Conservation (phyloP, 2,329 filamentous ascomycete genomes). For the Aspergillus arachidicola region DNA sequence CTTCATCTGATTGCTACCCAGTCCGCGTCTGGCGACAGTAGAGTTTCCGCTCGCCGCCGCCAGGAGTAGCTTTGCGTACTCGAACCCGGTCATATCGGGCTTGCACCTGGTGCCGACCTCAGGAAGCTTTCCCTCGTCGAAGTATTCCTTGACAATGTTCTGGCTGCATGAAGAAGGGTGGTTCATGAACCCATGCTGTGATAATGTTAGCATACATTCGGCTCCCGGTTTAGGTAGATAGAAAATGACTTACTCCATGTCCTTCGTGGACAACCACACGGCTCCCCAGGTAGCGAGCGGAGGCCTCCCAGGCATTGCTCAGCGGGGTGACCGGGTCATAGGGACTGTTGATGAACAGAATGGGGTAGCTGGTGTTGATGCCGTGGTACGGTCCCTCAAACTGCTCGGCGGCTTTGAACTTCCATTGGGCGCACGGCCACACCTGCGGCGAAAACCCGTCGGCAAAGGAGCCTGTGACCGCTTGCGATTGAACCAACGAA, state of each 20-base stretch:
- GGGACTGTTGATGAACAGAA: constrained; percentile 3
- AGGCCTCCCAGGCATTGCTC: not conserved
- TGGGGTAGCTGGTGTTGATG: constrained; percentile 9
- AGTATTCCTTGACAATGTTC: constrained; percentile 3
- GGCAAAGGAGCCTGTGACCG: not conserved
- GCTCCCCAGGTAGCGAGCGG: not conserved
- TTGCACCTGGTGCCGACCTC: constrained; percentile 5
- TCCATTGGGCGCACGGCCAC: constrained; percentile 9
- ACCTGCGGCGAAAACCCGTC: constrained; percentile 5
- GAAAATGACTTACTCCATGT: too few species aligned
- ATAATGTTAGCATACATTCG: too few species aligned
- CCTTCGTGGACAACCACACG: not conserved
- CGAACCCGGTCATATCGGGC: not conserved
- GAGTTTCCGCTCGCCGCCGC: too few species aligned
- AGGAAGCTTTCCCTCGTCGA: constrained; percentile 5
- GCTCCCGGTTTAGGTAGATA: too few species aligned
- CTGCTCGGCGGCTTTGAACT: constrained; percentile 1
- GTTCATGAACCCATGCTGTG: constrained; percentile 4
- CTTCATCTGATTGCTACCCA: too few species aligned
- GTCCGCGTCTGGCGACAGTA: too few species aligned
- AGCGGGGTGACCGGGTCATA: constrained; percentile 9
- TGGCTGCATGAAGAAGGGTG: constrained; percentile 8
- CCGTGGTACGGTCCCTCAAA: constrained; percentile 1
- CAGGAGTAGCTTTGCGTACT: not conserved
- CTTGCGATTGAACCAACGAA: constrained; percentile 1